Evolutionary conservation across 192 early-diverging fungal species (phyloP), one percentile per base, ranked within the genome.

Genomic region (Coemansia interrupta): DNA sequence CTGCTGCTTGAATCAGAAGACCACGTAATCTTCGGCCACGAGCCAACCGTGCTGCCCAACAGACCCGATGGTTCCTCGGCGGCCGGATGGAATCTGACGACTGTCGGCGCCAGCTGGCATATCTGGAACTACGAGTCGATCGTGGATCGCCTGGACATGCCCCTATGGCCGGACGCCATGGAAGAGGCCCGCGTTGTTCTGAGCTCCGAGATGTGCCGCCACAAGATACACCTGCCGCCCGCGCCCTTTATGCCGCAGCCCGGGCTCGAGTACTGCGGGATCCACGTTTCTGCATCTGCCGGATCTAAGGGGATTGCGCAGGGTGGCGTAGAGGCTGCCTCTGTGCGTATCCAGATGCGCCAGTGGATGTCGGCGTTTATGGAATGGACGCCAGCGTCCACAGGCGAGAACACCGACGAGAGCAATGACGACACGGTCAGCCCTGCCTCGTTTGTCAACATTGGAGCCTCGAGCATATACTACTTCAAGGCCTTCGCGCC

Each of bases 201-300:
- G 38, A 72, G 69, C 56, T 58, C 69, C 6, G 66, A 58, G 11
- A 57, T 56, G 59, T 78, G 75, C 42, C 75, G 75, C 51, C 39
- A 63, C n/a, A 39, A 39, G 9, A 58, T 38, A n/a, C 39, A 51
- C 19, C 24, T 58, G 11, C 65, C 66, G 10, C 54, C 45, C 12
- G 61, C 70, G 11, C 75, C 75, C 14, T 78, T 78, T 26, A 63
- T 78, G 69, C 59, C 63, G n/a, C 56, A 56, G 15, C 42, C 46
- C 4, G 66, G 52, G 11, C 43, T 72, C 3, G 75, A 78, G 56
- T 52, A 69, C 47, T 78, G 75, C 32, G 75, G 75, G 6, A 40
- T 45, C 7, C 75, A 78, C 36, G 32, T 68, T 20, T 51, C 55
- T 3, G 75, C 75, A 0, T 66, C 75, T 11, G 61, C 68, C 2